phyloP scores from a whole-genome alignment of 495 filamentous ascomycete species.

The Penicillium soppii region DNA sequence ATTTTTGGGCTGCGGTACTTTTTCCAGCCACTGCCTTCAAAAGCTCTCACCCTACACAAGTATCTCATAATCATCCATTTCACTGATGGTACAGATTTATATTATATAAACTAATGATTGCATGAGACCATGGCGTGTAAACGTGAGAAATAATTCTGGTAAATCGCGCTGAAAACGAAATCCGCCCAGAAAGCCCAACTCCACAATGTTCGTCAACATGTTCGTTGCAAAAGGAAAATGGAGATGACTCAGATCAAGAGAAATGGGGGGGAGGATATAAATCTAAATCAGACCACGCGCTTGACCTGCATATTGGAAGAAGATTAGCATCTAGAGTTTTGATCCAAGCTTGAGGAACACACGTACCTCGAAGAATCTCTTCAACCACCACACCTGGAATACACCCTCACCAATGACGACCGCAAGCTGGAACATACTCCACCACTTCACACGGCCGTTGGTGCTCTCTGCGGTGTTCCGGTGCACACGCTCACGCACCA shows the following conservation, averaged over 20 bases:
- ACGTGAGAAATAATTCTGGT: constrained; percentile 11
- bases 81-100: constrained; percentile 20
- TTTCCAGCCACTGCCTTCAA: not conserved
- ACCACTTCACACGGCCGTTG: constrained; percentile 97
- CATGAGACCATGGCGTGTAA: constrained; percentile 24
- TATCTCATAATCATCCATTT: not conserved
- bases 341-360: not conserved
- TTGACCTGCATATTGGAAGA: constrained; percentile 33
- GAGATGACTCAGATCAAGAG: constrained; percentile 9
- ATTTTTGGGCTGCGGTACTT: constrained; percentile 1
- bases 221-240: constrained; percentile 6
- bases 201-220: constrained; percentile 6
- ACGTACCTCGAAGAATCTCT: constrained; percentile 94
- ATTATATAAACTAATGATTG: constrained; percentile 27
- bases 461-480: constrained; percentile 98
- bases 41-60: too few species aligned
- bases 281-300: constrained; percentile 39
- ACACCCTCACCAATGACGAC: constrained; percentile 88
- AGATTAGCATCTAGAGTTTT: not conserved
- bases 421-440: constrained; percentile 94
- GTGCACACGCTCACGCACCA: constrained; percentile 91
- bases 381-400: constrained; percentile 99
- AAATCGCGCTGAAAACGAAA: constrained; percentile 7
- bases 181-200: not conserved
- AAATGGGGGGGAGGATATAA: constrained; percentile 5